phyloP scores from a whole-genome alignment of 352 stramenopile genomes.

The Phytophthora europaea region DNA sequence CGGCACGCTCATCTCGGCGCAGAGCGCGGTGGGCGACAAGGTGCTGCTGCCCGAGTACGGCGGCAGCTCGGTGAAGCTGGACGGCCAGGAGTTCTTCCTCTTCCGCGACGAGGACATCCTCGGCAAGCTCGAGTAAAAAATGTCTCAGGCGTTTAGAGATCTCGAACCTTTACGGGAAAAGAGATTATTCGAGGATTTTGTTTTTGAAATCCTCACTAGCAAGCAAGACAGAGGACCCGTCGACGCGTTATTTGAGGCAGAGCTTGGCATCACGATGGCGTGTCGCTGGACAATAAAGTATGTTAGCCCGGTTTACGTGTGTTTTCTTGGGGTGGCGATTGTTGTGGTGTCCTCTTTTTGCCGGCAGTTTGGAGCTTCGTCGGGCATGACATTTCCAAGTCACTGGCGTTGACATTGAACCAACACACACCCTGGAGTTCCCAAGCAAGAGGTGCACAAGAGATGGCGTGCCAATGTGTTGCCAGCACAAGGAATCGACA shows the following conservation, averaged over 20 bases:
- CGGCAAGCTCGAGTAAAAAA: conserved; percentile 93
- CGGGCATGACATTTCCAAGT: too few species aligned
- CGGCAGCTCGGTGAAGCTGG: conserved; percentile 94
- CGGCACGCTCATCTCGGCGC: conserved; percentile 90
- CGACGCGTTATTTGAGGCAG: neutral
- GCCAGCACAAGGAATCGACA: too few species aligned
- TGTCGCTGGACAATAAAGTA: conserved; percentile 49
- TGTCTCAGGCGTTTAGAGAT: neutral
- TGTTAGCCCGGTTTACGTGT: conserved; percentile 35
- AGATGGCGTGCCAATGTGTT: too few species aligned
- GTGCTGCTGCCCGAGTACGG: conserved; percentile 98
- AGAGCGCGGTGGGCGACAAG: conserved; percentile 93
- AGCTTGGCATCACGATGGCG: neutral
- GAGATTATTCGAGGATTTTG: neutral
- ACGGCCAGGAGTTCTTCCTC: conserved; percentile 93
- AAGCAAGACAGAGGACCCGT: neutral
- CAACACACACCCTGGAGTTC: too few species aligned
- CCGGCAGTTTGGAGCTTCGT: too few species aligned
- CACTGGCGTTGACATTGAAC: too few species aligned
- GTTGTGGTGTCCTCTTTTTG: too few species aligned
- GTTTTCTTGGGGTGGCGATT: neutral
- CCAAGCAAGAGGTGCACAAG: too few species aligned
- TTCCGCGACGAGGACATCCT: conserved; percentile 98
- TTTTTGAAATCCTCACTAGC: neutral
- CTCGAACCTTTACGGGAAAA: neutral